Evolutionary conservation across 257 asterid genomes (phyloP).

Genomic region (Linaria vulgaris): DNA sequence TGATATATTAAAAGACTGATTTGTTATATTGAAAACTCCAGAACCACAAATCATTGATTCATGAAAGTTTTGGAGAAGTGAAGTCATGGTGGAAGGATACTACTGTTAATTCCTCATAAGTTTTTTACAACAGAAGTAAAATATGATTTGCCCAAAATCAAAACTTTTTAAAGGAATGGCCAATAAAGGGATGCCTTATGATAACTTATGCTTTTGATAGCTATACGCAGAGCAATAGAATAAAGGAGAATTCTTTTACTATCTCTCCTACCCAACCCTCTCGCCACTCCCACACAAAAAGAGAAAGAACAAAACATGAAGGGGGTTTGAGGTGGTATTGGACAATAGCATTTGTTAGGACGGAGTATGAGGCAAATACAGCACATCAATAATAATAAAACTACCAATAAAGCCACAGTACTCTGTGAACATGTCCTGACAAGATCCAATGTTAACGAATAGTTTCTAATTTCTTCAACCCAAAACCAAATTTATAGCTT

Average conservation of each 20-base stretch:
- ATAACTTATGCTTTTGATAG: not conserved
- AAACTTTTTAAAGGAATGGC: not conserved
- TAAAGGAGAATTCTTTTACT: not conserved
- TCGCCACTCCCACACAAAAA: too few relatives aligned
- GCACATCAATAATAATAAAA: too few relatives aligned
- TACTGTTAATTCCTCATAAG: not conserved
- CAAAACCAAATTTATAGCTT: too few relatives aligned
- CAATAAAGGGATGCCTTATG: not conserved
- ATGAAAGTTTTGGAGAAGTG: too few relatives aligned
- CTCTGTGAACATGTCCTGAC: too few relatives aligned
- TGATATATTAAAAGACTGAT: not conserved
- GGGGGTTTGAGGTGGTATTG: not conserved
- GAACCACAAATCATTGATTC: not conserved
- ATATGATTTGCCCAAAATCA: not conserved
- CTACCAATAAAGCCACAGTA: too few relatives aligned
- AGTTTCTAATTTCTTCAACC: too few relatives aligned
- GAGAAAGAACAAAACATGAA: too few relatives aligned
- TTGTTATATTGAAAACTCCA: not conserved
- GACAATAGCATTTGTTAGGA: not conserved
- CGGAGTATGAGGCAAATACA: too few relatives aligned
- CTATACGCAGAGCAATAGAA: not conserved
- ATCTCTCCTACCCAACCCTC: not conserved
- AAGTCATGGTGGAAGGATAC: not conserved
- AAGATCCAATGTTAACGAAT: too few relatives aligned
- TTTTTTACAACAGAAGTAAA: not conserved